Evolutionary conservation across 768 basidiomycete genomes (phyloP).

Genomic region (Sistotremastrum suecicum): DNA sequence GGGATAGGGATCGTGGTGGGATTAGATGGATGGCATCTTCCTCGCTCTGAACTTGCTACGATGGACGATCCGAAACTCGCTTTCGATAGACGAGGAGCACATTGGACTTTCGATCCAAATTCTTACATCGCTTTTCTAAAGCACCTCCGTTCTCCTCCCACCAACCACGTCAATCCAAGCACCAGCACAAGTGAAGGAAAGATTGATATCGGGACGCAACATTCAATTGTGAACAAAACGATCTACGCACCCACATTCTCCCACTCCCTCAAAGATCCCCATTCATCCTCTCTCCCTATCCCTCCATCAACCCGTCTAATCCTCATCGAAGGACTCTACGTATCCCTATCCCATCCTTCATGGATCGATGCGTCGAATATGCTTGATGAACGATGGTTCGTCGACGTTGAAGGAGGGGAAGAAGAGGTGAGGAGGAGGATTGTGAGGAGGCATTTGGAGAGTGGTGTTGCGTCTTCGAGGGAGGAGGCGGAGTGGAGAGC

Average conservation of each 20-base stretch:
- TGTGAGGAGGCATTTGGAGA: conserved; percentile 60
- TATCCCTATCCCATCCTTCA: conserved; percentile 54
- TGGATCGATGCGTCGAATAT: conserved; percentile 54
- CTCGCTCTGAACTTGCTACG: conserved; percentile 60
- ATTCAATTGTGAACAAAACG: too few relatives aligned
- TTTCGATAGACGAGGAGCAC: conserved; percentile 65
- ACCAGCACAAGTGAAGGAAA: too few relatives aligned
- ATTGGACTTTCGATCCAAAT: conserved; percentile 83
- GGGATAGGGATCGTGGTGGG: conserved; percentile 51
- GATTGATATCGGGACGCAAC: too few relatives aligned
- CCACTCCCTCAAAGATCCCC: conserved; percentile 80
- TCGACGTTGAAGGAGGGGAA: conserved; percentile 34
- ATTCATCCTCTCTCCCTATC: conserved; percentile 42
- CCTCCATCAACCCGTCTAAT: conserved; percentile 58
- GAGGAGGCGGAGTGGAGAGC: conserved; percentile 58
- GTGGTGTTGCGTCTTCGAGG: conserved; percentile 52
- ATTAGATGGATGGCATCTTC: conserved; percentile 87
- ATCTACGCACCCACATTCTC: conserved; percentile 73
- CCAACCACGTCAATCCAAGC: too few relatives aligned
- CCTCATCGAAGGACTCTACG: conserved; percentile 84
- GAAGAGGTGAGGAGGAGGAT: conserved; percentile 44
- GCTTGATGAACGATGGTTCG: conserved; percentile 70
- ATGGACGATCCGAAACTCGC: conserved; percentile 69
- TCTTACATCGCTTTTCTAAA: conserved; percentile 57
- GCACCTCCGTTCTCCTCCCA: conserved; percentile 24